Conservation (phyloP, 805 yeast genomes). For the Candida alai region DNA sequence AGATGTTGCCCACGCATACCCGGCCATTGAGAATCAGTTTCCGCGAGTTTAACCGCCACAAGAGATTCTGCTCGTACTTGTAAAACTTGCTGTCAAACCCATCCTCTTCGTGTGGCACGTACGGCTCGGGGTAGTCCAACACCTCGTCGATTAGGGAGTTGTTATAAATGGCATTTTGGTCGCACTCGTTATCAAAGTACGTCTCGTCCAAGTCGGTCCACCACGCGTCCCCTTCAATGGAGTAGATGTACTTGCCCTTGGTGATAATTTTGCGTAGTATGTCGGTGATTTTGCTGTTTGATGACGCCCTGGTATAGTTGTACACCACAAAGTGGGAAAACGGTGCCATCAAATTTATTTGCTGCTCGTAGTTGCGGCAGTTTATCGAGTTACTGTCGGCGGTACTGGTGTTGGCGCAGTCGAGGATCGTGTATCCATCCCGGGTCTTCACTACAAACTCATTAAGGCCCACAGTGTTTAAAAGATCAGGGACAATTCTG, state of each 20-base stretch:
- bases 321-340: conserved; percentile 31
- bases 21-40: conserved; percentile 22
- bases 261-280: not conserved
- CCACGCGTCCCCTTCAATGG: conserved; percentile 8
- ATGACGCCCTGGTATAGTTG: conserved; percentile 16
- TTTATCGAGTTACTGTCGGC: too few species aligned
- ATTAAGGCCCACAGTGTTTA: conserved; percentile 8
- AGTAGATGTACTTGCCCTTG: conserved; percentile 4
- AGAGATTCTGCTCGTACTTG: conserved; percentile 31
- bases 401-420: conserved; percentile 1
- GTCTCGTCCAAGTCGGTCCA: conserved; percentile 4
- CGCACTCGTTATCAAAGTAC: conserved; percentile 7
- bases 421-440: not conserved
- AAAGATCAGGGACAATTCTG: conserved; percentile 5
- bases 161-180: conserved; percentile 4
- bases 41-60: conserved; percentile 30
- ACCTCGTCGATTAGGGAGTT: conserved; percentile 3
- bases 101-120: not conserved
- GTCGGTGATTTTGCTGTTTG: conserved; percentile 7
- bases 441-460: conserved; percentile 7
- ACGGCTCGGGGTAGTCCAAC: not conserved
- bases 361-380: conserved; percentile 29
- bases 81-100: conserved; percentile 17
- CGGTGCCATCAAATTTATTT: conserved; percentile 28
- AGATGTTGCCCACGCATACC: conserved; percentile 29